Evolutionary conservation across 73 alveolate genomes (phyloP).

Genomic region (Uronychia setigera): DNA sequence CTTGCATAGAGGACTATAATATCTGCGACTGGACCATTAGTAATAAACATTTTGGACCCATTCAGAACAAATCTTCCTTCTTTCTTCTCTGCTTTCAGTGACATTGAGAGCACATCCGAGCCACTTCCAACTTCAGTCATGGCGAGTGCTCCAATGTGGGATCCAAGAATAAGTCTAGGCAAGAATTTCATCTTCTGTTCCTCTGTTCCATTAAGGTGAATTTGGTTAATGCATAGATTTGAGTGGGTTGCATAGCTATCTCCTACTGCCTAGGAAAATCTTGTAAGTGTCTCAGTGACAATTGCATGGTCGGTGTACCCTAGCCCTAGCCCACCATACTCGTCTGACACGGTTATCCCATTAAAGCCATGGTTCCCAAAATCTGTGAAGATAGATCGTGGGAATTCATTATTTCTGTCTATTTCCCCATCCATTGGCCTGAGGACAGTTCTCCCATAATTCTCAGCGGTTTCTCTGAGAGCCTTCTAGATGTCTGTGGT

Average conservation of each 20-base stretch:
- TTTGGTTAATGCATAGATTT: constrained; percentile 63
- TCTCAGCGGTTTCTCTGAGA: neutral
- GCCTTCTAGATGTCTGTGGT: neutral
- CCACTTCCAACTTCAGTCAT: constrained; percentile 76
- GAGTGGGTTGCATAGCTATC: constrained; percentile 68
- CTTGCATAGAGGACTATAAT: constrained; percentile 73
- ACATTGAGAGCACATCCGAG: constrained; percentile 63
- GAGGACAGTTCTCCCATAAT: neutral
- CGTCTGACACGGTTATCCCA: neutral
- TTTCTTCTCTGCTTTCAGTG: constrained; percentile 51
- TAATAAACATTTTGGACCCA: constrained; percentile 66
- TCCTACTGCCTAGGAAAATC: constrained; percentile 72
- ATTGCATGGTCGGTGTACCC: constrained; percentile 64
- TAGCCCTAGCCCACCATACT: constrained; percentile 50
- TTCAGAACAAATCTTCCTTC: neutral
- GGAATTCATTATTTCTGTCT: neutral
- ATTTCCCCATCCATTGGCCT: neutral
- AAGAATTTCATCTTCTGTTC: constrained; percentile 56
- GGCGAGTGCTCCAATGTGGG: constrained; percentile 70
- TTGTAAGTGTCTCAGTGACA: constrained; percentile 63
- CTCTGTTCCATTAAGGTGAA: constrained; percentile 40
- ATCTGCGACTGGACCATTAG: constrained; percentile 81
- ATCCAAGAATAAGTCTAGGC: constrained; percentile 60
- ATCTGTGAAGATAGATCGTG: neutral
- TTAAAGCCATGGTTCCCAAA: neutral